These are phyloP conservation scores for Stygiomarasmius scandens DNA, from an alignment of 1,284 basidiomycete genomes.

Conservation along the genomic window DNA sequence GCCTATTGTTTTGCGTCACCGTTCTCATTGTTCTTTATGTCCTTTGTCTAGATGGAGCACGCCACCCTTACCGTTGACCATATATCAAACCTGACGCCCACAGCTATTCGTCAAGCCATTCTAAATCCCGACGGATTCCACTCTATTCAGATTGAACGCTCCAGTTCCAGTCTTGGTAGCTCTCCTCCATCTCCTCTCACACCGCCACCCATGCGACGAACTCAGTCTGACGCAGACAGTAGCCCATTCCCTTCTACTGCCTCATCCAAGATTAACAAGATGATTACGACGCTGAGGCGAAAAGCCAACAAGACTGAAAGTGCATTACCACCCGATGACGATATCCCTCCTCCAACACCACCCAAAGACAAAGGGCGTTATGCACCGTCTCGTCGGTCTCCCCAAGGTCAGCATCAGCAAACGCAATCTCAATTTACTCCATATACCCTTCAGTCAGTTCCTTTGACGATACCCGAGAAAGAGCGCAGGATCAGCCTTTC, in stretches of 20 bases:
- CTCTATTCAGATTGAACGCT: constrained; percentile 28
- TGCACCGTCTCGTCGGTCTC: not conserved
- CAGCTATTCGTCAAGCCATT: constrained; percentile 38
- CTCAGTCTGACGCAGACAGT: constrained; percentile 35
- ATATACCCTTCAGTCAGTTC: constrained; percentile 4
- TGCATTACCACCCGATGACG: constrained; percentile 13
- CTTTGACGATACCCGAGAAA: constrained; percentile 11
- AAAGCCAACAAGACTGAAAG: constrained; percentile 29
- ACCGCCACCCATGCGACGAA: constrained; percentile 26
- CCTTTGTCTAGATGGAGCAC: constrained; percentile 39
- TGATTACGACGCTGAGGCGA: constrained; percentile 37
- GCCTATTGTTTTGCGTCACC: constrained; percentile 12
- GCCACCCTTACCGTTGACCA: constrained; percentile 45
- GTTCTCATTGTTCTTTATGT: constrained; percentile 30
- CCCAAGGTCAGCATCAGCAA: constrained; percentile 7
- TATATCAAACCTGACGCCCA: constrained; percentile 41
- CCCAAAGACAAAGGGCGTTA: constrained; percentile 38
- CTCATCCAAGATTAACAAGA: constrained; percentile 29
- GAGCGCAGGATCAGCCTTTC: constrained; percentile 33
- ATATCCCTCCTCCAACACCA: constrained; percentile 35
- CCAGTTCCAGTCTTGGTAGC: constrained; percentile 18
- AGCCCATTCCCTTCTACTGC: constrained; percentile 21
- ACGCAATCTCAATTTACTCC: not conserved
- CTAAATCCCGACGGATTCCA: constrained; percentile 33
- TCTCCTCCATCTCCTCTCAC: constrained; percentile 3